Base-by-base conservation (phyloP, 768 basidiomycete species). In the Pleurotus pulmonarius region DNA sequence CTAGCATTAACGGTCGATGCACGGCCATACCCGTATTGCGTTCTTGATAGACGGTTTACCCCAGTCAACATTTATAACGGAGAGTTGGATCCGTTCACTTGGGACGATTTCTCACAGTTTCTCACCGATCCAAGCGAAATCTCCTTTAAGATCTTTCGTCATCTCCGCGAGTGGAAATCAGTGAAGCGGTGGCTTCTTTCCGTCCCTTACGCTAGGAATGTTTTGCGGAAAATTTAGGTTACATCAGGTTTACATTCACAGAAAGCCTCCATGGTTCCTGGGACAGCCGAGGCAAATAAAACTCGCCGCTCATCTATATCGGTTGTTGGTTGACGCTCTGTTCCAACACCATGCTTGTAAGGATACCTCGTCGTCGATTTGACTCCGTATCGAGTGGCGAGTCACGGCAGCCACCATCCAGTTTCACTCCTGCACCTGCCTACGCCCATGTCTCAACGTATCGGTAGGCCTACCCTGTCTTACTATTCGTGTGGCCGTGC, bases 371-470 rank as follows among this genome's bases (percentile, higher is more conserved):
- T 56, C 69, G 63, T 55, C 67, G 65, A 46, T 66, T 64, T 39
- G 69, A 70, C 45, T 67, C 68, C 11, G 44, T 66, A 48, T 63
- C 65, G 26, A 61, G 59, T 56, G 49, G 56, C 11, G 65, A 65
- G 41, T 58, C 59, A 8, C 57, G 55, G 39, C 63, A 55, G 15
- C 67, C 72, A 18, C 63, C 69, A 34, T 71, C 75, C 26, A 73
- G 68, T 58, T 68, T 70, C 60, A 67, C 62, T 56, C 72, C 73
- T 41, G 61, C 64, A n/a, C 57, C 73, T 16, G 60, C 68, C 24
- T 71, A 77, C 65, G 70, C 79, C 18, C 78, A 80, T 63, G 74
- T 77, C 34, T 82, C 80, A 8, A 73, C 70, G 38, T 81, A 80
- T 61, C 78, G 80, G 82, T 81, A 56, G 61, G 76, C 63, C 16